Percentiles rank a stretch among this genome's conserved stretches.
Evolutionary conservation across 805 yeast genomes (phyloP).

Genomic region (Cyberlindnera xylosilytica): DNA sequence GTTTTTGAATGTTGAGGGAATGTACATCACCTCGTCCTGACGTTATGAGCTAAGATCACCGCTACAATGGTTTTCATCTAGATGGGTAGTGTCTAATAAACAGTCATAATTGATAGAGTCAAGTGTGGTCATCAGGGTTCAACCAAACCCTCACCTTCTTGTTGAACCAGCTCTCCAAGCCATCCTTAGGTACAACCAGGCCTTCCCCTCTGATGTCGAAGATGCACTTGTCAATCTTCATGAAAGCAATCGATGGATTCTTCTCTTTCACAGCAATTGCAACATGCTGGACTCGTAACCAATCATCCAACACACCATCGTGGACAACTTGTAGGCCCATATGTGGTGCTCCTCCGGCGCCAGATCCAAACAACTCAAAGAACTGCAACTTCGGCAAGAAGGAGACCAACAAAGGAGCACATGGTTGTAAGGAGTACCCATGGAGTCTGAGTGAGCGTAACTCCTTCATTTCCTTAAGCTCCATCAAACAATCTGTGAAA

Average conservation of each 20-base stretch:
- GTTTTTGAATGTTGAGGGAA: too few species aligned
- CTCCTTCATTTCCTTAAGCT: slow-evolving; percentile 19
- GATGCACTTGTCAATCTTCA: slow-evolving; percentile 47
- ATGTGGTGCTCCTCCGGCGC: slow-evolving; percentile 52
- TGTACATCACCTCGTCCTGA: too few species aligned
- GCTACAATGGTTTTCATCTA: too few species aligned
- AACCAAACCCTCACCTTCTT: slow-evolving; percentile 30
- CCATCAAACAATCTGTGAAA: slow-evolving; percentile 21
- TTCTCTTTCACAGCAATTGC: slow-evolving; percentile 38
- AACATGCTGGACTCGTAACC: slow-evolving; percentile 54
- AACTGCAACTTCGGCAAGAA: slow-evolving; percentile 28
- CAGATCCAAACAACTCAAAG: slow-evolving; percentile 46
- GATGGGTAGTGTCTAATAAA: too few species aligned
- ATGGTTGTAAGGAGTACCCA: slow-evolving; percentile 31
- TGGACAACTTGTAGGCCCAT: slow-evolving; percentile 51
- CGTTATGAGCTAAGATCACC: too few species aligned
- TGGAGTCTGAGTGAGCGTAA: slow-evolving; percentile 42
- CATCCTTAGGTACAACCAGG: slow-evolving; percentile 40
- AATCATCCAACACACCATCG: slow-evolving; percentile 53
- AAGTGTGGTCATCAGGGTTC: slow-evolving; percentile 3
- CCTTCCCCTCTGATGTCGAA: slow-evolving; percentile 35
- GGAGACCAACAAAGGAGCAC: slow-evolving; percentile 28
- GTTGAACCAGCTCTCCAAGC: slow-evolving; percentile 47
- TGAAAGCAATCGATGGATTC: slow-evolving; percentile 34
- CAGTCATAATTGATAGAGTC: too few species aligned